These are phyloP conservation scores for Daldinia bambusicola DNA, from an alignment of 495 filamentous ascomycete genomes.

Conservation along the genomic window DNA sequence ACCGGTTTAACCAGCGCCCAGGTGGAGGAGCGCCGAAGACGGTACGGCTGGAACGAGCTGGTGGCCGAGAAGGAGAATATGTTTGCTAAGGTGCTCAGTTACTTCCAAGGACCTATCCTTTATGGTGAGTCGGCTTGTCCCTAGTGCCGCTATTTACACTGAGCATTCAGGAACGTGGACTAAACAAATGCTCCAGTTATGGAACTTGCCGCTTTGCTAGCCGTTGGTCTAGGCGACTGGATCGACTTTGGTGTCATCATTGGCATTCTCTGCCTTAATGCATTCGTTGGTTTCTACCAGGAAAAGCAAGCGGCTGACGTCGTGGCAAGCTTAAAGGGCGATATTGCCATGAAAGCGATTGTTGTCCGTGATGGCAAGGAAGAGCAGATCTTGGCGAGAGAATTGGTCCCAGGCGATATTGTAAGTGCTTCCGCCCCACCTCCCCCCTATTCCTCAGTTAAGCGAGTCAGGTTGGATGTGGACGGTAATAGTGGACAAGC, in stretches of 20 bases:
- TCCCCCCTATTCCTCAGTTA: not conserved
- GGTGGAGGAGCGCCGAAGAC: conserved; percentile 73
- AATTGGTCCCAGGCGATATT: conserved; percentile 84
- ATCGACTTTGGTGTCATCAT: conserved; percentile 87
- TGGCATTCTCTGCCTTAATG: conserved; percentile 81
- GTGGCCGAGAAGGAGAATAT: conserved; percentile 79
- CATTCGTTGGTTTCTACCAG: conserved; percentile 86
- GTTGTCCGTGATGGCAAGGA: conserved; percentile 78
- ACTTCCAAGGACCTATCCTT: conserved; percentile 85
- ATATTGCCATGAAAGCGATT: conserved; percentile 81
- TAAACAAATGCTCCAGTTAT: conserved; percentile 67
- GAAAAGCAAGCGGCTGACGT: conserved; percentile 89
- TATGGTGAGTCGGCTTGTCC: conserved; percentile 68
- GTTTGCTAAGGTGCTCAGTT: conserved; percentile 79
- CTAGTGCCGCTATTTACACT: not conserved
- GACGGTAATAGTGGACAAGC: not conserved
- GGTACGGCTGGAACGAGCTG: conserved; percentile 79
- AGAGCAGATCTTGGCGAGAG: conserved; percentile 78
- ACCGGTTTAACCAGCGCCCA: conserved; percentile 67
- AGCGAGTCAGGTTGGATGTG: not conserved
- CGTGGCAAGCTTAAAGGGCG: conserved; percentile 81
- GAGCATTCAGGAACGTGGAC: conserved; percentile 5
- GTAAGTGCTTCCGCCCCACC: conserved; percentile 59
- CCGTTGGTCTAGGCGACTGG: conserved; percentile 83
- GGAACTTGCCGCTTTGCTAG: conserved; percentile 83